These are phyloP conservation scores for Eutypella sp. DNA, from an alignment of 2,329 filamentous ascomycete species.

Conservation along the genomic window DNA sequence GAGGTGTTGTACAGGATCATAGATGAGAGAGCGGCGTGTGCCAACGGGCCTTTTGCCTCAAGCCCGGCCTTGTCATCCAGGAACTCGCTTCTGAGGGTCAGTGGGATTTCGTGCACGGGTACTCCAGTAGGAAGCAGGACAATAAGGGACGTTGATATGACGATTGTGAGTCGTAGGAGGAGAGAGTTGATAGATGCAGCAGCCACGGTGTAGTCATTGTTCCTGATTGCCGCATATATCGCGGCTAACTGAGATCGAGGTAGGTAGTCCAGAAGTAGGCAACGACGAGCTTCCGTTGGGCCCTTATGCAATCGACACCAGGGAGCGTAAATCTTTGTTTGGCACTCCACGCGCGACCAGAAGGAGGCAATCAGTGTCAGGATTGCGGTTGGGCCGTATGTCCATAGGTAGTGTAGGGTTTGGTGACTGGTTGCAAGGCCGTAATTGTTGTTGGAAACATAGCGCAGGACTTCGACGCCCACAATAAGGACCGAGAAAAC, in stretches of 20 bases:
- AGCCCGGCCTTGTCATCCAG: background rate
- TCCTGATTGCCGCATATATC: background rate
- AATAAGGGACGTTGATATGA: slow-evolving; percentile 1
- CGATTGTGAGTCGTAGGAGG: background rate
- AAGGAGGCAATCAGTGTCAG: slow-evolving; percentile 25
- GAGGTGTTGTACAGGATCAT: background rate
- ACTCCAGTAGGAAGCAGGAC: background rate
- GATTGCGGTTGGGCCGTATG: slow-evolving; percentile 27
- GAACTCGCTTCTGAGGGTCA: background rate
- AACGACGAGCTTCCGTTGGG: background rate
- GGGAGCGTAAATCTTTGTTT: slow-evolving; percentile 3
- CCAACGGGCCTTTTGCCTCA: background rate
- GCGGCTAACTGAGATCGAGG: slow-evolving; percentile 1
- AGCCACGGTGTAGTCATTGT: slow-evolving; percentile 1
- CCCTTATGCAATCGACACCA: slow-evolving; percentile 5
- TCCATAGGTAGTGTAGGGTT: slow-evolving; percentile 9
- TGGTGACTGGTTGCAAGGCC: no score
- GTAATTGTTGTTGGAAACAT: no score
- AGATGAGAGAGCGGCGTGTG: background rate
- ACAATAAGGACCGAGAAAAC: no score
- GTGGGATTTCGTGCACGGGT: background rate
- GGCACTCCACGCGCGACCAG: slow-evolving; percentile 8
- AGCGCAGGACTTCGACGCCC: no score
- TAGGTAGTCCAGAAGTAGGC: slow-evolving; percentile 7
- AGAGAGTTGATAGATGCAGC: background rate